Evolutionary conservation across 179 eudicot species (phyloP).

Genomic region (Camellia oleifera): DNA sequence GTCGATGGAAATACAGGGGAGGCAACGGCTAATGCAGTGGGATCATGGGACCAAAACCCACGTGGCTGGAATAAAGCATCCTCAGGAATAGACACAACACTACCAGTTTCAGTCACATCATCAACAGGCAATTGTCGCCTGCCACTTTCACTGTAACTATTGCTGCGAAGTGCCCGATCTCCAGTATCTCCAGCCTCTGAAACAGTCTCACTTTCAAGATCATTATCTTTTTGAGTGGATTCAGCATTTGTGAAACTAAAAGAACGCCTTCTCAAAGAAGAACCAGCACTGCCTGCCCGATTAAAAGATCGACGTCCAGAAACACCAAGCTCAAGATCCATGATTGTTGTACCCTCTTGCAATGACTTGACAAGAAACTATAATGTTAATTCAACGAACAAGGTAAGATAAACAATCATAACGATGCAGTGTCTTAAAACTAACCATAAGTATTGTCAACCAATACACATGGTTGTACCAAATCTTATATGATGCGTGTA

Average conservation of each 20-base stretch:
- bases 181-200: conserved; percentile 67
- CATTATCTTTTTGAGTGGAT: conserved; percentile 22
- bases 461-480: neutral
- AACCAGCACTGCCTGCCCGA: conserved; percentile 27
- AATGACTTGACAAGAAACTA: neutral
- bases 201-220: conserved; percentile 35
- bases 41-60: conserved; percentile 21
- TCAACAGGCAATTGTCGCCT: conserved; percentile 26
- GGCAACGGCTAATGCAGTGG: conserved; percentile 9
- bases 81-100: conserved; percentile 29
- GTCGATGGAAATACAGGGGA: conserved; percentile 27
- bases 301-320: conserved; percentile 27
- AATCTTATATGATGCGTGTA: too few species aligned
- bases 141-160: conserved; percentile 30
- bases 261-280: conserved; percentile 40
- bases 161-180: conserved; percentile 43
- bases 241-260: conserved; percentile 23
- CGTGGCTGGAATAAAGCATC: conserved; percentile 18
- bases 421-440: neutral
- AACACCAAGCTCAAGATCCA: conserved; percentile 31
- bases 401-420: neutral
- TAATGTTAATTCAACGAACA: neutral
- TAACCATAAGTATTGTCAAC: neutral
- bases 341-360: conserved; percentile 14
- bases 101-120: conserved; percentile 20